These are phyloP conservation scores for Coemansia sp. DNA, from an alignment of 192 early-diverging fungal genomes.

Conservation along the genomic window DNA sequence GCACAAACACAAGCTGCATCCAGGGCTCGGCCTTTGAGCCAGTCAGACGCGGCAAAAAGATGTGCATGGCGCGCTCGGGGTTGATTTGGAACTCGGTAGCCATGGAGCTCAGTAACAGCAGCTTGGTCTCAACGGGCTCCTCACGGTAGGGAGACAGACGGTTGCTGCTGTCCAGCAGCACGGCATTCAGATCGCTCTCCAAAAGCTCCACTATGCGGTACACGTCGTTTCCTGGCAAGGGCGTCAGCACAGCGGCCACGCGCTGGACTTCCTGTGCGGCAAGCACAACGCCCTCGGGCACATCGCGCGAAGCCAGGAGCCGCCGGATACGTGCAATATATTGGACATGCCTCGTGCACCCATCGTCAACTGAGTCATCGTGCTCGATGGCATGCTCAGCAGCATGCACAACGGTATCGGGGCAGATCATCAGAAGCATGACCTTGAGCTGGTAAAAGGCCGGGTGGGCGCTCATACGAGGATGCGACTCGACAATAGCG, in stretches of 20 bases:
- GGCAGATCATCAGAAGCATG: conserved; percentile 81
- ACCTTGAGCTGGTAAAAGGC: conserved; percentile 86
- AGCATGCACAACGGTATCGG: conserved; percentile 58
- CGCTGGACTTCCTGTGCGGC: conserved; percentile 42
- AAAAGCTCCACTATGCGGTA: conserved; percentile 33
- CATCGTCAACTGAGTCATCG: conserved; percentile 50
- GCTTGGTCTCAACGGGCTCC: conserved; percentile 70
- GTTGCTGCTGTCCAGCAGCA: conserved; percentile 46
- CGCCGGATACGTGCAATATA: conserved; percentile 39
- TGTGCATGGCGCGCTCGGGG: conserved; percentile 66
- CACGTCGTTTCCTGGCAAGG: conserved; percentile 43
- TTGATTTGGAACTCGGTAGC: conserved; percentile 76
- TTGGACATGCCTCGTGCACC: conserved; percentile 37
- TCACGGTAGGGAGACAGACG: conserved; percentile 46
- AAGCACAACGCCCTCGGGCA: conserved; percentile 38
- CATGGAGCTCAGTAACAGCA: conserved; percentile 69
- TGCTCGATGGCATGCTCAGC: conserved; percentile 53
- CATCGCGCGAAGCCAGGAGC: conserved; percentile 33
- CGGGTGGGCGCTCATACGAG: conserved; percentile 57
- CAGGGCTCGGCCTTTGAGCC: conserved; percentile 64
- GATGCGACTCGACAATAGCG: conserved; percentile 58
- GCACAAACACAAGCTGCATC: conserved; percentile 79
- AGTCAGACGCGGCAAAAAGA: conserved; percentile 67
- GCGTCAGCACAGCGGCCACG: conserved; percentile 25
- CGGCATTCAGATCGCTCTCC: conserved; percentile 38